Evolutionary conservation across 768 basidiomycete genomes (phyloP).

Genomic region (Rhizopogon roseolus): DNA sequence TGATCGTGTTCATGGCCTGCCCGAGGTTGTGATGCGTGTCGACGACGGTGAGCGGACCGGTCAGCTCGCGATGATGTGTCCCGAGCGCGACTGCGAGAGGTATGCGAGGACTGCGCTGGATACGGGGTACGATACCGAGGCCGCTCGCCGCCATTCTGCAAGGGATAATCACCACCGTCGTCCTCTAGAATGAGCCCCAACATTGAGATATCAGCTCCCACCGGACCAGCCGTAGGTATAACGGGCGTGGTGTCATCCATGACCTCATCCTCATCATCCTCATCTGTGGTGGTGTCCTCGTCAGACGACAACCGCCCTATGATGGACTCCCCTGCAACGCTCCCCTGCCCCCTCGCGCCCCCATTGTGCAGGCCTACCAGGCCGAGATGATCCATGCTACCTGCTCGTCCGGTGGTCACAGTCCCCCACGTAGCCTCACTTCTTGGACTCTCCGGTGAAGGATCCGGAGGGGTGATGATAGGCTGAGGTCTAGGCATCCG

Average conservation of each 20-base stretch:
- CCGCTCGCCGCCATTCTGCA: constrained; percentile 6
- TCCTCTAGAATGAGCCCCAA: constrained; percentile 29
- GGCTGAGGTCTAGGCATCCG: background rate
- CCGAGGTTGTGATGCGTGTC: constrained; percentile 16
- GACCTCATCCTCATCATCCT: constrained; percentile 7
- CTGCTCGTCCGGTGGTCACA: constrained; percentile 20
- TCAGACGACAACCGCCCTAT: constrained; percentile 12
- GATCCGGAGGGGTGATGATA: constrained; percentile 8
- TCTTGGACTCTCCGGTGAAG: constrained; percentile 19
- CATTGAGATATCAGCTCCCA: constrained; percentile 14
- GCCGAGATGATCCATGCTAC: constrained; percentile 24
- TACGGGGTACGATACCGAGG: constrained; percentile 14
- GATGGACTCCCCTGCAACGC: constrained; percentile 12
- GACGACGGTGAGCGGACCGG: constrained; percentile 11
- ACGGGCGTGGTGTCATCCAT: constrained; percentile 13
- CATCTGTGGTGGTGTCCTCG: constrained; percentile 11
- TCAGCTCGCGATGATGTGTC: constrained; percentile 14
- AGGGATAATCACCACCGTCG: constrained; percentile 20
- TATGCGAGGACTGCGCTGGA: constrained; percentile 5
- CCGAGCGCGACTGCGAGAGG: too few species aligned
- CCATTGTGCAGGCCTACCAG: constrained; percentile 28
- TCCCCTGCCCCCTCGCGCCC: constrained; percentile 21
- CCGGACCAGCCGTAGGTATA: constrained; percentile 10
- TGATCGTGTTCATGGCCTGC: background rate
- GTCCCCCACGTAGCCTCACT: constrained; percentile 34